Base-by-base conservation (phyloP, 306 rosid genomes). In the Cicer cuneatum region DNA sequence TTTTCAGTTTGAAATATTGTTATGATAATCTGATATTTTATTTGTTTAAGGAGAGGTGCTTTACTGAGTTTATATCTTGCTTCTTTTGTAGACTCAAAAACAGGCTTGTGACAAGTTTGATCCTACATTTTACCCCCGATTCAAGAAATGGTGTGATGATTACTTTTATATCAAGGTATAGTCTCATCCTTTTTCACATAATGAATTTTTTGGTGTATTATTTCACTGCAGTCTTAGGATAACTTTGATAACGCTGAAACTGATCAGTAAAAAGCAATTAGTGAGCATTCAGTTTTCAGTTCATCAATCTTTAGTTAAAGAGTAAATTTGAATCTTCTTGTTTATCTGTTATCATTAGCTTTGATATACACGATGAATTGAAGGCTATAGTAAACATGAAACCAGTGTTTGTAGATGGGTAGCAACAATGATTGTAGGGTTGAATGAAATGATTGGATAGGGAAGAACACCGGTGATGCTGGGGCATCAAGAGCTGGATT, bases 91-190 rank as follows among this genome's bases (percentile, higher is more conserved):
- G 98, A 85, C 61, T 80, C 97, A 94, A 83, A 94, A 91, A 74
- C 71, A 67, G 61, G 82, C 95, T 24, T 94, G 98, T 54, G 98
- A 94, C 92, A 94, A 94, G 85, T 94, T 94, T 82, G 96, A 94
- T 71, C 97, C 97, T 52, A 68, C 92, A 8, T 94, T 94, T 85
- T 94, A 91, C 77, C 97, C 98, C 24, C 93, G 87, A 66, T 94
- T 94, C 87, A 94, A 94, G 88, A 91, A 92, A 83, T 91, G 98
- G 98, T 94, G 98, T 49, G 98, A 94, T 71, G 98, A 94, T 68
- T 94, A 94, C 86, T 94, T 94, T 84, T 91, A 88, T 79, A 90
- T 94, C 83, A 91, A 94, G 92, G 97, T 94, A 87, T 62, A 42
- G 41, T 65, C 72, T 51, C 7, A 80, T 47, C 46, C 53, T 45